Conservation (phyloP, 441 rosid species). For the Biscutella laevigata region DNA sequence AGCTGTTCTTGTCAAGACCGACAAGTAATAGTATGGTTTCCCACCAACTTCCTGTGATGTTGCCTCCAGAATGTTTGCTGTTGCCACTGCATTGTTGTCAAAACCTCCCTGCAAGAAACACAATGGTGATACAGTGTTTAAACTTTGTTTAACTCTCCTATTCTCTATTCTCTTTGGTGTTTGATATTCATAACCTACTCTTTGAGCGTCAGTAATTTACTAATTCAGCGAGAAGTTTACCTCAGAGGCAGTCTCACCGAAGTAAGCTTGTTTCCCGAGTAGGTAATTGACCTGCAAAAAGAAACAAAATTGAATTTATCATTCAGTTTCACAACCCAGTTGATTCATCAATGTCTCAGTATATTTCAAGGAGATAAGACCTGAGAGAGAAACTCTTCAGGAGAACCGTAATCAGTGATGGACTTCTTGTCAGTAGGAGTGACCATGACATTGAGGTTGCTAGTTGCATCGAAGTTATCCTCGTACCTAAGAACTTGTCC, state of each 20-base stretch:
- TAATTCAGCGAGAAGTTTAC: no score
- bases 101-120: conserved; percentile 69
- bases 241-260: conserved; percentile 68
- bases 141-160: no score
- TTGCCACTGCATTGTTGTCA: conserved; percentile 61
- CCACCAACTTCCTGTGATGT: conserved; percentile 38
- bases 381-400: conserved; percentile 72
- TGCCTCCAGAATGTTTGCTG: conserved; percentile 74
- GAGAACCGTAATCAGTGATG: conserved; percentile 78
- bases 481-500: conserved; percentile 89
- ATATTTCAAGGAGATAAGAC: conserved; percentile 24
- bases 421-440: conserved; percentile 86
- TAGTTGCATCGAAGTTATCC: conserved; percentile 82
- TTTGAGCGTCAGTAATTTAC: no score
- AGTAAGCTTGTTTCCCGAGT: conserved; percentile 76
- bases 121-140: no score
- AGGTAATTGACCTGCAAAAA: conserved; percentile 64
- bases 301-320: neutral
- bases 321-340: conserved; percentile 2
- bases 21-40: conserved; percentile 50
- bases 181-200: no score
- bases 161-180: no score
- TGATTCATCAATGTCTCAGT: neutral
- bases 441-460: conserved; percentile 57
- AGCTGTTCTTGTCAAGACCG: conserved; percentile 85